These are phyloP conservation scores for Vanderwaltozyma tropicalis DNA, from an alignment of 805 yeast genomes.

Conservation along the genomic window DNA sequence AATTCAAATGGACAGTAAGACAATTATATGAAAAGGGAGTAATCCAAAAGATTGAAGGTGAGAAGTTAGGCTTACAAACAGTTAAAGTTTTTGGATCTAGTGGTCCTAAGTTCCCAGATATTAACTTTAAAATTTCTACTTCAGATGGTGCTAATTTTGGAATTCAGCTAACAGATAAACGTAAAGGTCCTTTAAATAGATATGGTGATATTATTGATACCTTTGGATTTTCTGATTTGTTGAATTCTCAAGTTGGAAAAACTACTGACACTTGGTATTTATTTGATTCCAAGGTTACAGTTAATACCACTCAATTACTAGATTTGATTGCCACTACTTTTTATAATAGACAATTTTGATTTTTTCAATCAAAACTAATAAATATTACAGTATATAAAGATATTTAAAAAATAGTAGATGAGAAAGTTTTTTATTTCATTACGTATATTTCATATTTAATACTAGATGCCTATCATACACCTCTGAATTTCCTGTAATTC, in stretches of 20 bases:
- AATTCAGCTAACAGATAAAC: constrained; percentile 40
- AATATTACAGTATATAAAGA: neutral
- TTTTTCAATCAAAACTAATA: neutral
- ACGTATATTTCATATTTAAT: neutral
- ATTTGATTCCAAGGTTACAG: constrained; percentile 57
- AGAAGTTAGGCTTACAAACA: constrained; percentile 31
- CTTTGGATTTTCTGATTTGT: constrained; percentile 59
- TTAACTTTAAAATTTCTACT: constrained; percentile 65
- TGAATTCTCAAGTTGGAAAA: constrained; percentile 63
- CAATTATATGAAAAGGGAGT: constrained; percentile 66
- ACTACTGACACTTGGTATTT: constrained; percentile 41
- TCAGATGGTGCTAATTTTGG: constrained; percentile 61
- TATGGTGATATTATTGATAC: constrained; percentile 31
- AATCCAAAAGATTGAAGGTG: constrained; percentile 48
- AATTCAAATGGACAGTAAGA: constrained; percentile 70
- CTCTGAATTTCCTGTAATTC: constrained; percentile 10
- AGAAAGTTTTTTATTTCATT: neutral
- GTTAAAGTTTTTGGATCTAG: constrained; percentile 32
- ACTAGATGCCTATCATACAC: neutral
- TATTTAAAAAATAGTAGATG: neutral
- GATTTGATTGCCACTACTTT: constrained; percentile 67
- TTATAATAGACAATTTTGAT: constrained; percentile 6
- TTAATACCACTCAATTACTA: constrained; percentile 59
- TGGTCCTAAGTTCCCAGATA: constrained; percentile 48
- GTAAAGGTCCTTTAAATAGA: constrained; percentile 19